Evolutionary conservation across 2,329 filamentous ascomycete genomes (phyloP), one percentile per base, ranked within the genome.

Genomic region (Pyrenochaeta sp.): DNA sequence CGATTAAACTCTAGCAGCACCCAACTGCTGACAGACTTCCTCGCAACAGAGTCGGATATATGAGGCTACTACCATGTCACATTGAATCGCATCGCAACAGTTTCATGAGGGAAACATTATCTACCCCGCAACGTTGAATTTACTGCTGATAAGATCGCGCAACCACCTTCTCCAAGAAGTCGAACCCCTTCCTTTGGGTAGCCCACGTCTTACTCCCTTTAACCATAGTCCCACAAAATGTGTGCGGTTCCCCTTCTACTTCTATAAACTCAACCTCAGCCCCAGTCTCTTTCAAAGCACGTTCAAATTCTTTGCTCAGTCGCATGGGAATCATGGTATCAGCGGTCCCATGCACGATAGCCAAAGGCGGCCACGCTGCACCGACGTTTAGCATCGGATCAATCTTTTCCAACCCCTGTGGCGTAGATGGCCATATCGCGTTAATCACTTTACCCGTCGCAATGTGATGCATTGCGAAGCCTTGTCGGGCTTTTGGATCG

Each of bases 181-280:
- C 51, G 18, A 54, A 58, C 7, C 54, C 58, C 15, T 50, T 44
- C 23, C 49, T 31, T 43, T 60, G 58, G 3, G 36, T 41, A 2
- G 47, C 32, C 61, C 56, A 61, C 7, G 56, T 61, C 49, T 50
- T 20, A 12, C 53, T 50, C 18, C 56, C 61, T 17, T 49, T 56
- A 18, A 32, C 23, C 61, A 64, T 64, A 33, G 47, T 54, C 27
- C 55, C 61, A 7, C 45, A 52, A 49, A 64, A 64, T 6, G 61
- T 64, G 36, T 64, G 61, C 30, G 45, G 35, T 33, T 61, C 58
- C 1, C 49, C 53, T 7, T 54, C 33, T 15, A 64, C 49, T n/a
- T 51, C 49, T 4, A 54, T 39, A 36, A 63, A 49, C 17, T 31
- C 44, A 7, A 44, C 45, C 3, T 36, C n/a, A 1, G 23, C 51